A percentile compares a stretch with the other conserved stretches of the same genome.
These are phyloP conservation scores for Pseudisothecium myosuroides DNA, from an alignment of 225 moss, liverwort and hornwort species.

Conservation along the genomic window DNA sequence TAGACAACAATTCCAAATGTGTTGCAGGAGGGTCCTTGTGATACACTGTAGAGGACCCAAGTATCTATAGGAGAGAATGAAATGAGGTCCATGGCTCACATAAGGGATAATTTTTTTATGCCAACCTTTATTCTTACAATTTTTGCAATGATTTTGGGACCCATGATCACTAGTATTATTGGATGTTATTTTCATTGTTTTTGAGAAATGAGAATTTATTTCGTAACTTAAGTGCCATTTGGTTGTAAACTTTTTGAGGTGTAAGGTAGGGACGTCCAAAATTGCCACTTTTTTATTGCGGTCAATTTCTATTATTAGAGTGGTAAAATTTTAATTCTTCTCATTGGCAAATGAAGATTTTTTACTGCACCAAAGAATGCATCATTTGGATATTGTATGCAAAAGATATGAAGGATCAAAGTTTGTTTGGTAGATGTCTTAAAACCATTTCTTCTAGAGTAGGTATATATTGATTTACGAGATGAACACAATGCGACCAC, in stretches of 20 bases:
- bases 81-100: background rate
- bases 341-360: background rate
- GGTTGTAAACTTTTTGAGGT: background rate
- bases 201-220: background rate
- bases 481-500: background rate
- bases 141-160: background rate
- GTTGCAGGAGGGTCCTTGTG: background rate
- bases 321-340: background rate
- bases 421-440: background rate
- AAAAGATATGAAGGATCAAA: background rate
- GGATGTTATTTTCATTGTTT: background rate
- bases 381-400: background rate
- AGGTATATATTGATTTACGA: background rate
- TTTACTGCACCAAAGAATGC: background rate
- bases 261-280: no score
- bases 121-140: background rate
- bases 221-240: background rate
- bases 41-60: background rate
- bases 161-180: background rate
- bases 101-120: background rate
- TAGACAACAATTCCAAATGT: background rate
- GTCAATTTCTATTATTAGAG: background rate
- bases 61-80: background rate
- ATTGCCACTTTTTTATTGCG: accelerated
- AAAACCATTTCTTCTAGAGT: background rate